A percentile compares a stretch with the other conserved stretches of the same genome.
phyloP scores from a whole-genome alignment of 2,329 filamentous ascomycete genomes.

The Arthrobotrys conoides region DNA sequence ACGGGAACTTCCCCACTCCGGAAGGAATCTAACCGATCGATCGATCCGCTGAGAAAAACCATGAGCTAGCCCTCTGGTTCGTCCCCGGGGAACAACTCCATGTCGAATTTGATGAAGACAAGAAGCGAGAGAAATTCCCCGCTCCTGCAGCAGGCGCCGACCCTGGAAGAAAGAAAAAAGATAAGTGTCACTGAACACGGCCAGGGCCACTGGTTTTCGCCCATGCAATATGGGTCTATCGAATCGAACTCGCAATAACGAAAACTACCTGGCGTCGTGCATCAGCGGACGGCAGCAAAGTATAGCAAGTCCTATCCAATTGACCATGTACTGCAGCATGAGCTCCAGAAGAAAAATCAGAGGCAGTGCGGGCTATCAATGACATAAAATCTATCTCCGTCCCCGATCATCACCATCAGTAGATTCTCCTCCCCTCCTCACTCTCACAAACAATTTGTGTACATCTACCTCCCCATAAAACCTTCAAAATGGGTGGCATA shows the following conservation, averaged over 20 bases:
- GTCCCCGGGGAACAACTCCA: conserved; percentile 2
- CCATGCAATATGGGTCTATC: conserved; percentile 39
- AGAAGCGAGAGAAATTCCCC: conserved; percentile 35
- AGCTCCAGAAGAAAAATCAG: conserved; percentile 14
- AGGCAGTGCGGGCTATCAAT: not conserved
- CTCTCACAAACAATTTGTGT: not conserved
- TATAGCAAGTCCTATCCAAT: conserved; percentile 19
- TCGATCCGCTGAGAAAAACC: conserved; percentile 35
- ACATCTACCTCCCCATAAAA: not conserved
- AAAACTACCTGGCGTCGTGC: conserved; percentile 24
- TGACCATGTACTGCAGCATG: conserved; percentile 9
- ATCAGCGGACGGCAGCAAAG: conserved; percentile 23
- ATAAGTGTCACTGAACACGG: conserved; percentile 5
- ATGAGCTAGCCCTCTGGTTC: conserved; percentile 6
- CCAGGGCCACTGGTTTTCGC: conserved; percentile 30
- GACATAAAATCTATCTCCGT: conserved; percentile 44
- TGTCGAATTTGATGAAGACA: not conserved
- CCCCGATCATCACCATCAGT: not conserved
- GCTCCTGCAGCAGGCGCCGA: conserved; percentile 33
- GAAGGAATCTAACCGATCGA: conserved; percentile 58
- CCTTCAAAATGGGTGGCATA: conserved; percentile 51
- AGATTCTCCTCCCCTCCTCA: not conserved
- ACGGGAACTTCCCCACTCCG: conserved; percentile 53
- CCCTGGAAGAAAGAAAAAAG: not conserved
- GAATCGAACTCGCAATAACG: conserved; percentile 45